Evolutionary conservation across 495 filamentous ascomycete species (phyloP), one percentile per base, ranked within the genome.

Genomic region (Talaromyces trachyspermus): DNA sequence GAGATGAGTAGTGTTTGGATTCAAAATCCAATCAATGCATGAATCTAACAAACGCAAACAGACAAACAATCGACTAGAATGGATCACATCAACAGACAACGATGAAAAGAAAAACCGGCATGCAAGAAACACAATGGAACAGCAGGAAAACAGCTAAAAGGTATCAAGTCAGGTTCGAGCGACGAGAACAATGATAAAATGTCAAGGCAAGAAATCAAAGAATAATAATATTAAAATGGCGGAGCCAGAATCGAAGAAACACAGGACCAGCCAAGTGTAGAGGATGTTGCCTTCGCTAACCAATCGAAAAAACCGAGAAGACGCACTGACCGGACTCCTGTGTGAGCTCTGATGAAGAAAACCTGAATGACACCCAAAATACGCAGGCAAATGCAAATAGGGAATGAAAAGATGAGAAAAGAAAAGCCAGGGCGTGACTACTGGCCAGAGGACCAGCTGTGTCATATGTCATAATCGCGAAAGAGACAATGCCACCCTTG

Each of bases 241-340:
- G 37, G 23, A 46, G 44, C 44, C 44, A 71, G 66, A 56, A 68
- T 52, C 44, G 45, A 49, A 62, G 56, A 58, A 71, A 68, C 69
- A 64, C 69, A 73, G 69, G 69, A 69, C 69, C 69, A 73, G 69
- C 69, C 69, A 57, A 65, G 68, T 71, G 69, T 68, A 58, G 64
- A 64, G 57, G 58, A 42, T 60, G 55, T 65, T 62, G 55, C 57
- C 55, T 51, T 53, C 51, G 51, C 55, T 57, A 62, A 61, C 60
- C 65, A 62, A 61, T 51, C n/a, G n/a, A n/a, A 54, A 65, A 70
- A 66, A 70, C 51, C 58, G 41, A 49, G 53, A 59, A 62, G 25
- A 60, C 45, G 54, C 61, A 64, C 68, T 63, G 61, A 73, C 68
- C 66, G 60, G 65, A 72, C 68, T 71, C 69, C 69, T 54, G 57